Evolutionary conservation across 2,329 filamentous ascomycete species (phyloP), one percentile per base, ranked within the genome.

Genomic region (Ascocoryne sarcoides): DNA sequence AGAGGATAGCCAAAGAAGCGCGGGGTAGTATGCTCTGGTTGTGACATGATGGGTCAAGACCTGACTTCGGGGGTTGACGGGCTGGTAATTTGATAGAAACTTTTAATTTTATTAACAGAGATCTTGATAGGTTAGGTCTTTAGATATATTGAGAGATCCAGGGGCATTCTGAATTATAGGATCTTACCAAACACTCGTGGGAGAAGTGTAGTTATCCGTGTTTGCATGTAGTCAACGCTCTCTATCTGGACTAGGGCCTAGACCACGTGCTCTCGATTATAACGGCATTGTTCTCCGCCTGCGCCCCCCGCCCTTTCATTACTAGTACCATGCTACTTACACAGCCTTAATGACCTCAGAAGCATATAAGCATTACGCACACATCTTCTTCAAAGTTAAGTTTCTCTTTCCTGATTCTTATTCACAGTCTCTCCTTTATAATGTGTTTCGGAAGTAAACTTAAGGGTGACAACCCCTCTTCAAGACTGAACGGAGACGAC

Each of bases 391-490:
- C 12, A 32, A 46, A 40, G 40, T 36, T 36, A 46, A 46, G 40
- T 42, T n/a, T n/a, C 18, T 12, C 4, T 37, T 38, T 34, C 14
- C 31, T 38, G 9, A 18, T 32, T 32, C 32, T 39, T 5, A 29
- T 8, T 16, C 18, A 30, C 32, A 38, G 10, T n/a, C n/a, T n/a
- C 19, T 21, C 28, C 32, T n/a, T 37, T 39, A 39, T 9, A 14
- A 57, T 57, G 53, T 57, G 53, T 46, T 56, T 57, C 26, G 49
- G 53, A 29, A 49, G 36, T 38, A 54, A 49, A 20, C 37, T 48
- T 18, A 54, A 51, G 40, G 49, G 46, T 18, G 50, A 51, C 9
- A 47, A 50, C 32, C 49, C 46, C 2, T 46, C 47, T 8, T 41
- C 37, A 32, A 39, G 36, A 32, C 28, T 47, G 17, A 40, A 44